Evolutionary conservation across 2,329 filamentous ascomycete species (phyloP).

Genomic region (Trichoderma hamatum): DNA sequence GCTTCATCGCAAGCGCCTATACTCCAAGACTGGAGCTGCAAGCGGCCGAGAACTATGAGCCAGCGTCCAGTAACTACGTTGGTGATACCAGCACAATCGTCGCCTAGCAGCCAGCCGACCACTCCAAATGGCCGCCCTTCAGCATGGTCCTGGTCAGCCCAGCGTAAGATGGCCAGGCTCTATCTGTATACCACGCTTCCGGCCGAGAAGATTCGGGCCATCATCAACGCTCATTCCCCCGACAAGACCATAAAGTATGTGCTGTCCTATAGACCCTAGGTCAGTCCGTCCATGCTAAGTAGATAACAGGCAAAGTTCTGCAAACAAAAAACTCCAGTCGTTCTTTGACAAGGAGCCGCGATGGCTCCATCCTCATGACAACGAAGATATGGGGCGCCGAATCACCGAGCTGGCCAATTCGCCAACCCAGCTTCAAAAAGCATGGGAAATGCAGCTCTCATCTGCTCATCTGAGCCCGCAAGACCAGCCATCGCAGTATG

Average conservation of each 20-base stretch:
- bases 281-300: not conserved
- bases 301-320: constrained; percentile 55
- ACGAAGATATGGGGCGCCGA: constrained; percentile 55
- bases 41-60: constrained; percentile 5
- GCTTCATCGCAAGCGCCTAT: not conserved
- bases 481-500: constrained; percentile 2
- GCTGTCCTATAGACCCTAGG: not conserved
- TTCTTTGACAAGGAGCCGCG: constrained; percentile 62
- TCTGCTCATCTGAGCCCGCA: not conserved
- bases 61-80: constrained; percentile 3
- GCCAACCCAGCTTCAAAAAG: constrained; percentile 36
- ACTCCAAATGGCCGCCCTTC: constrained; percentile 53
- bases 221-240: constrained; percentile 48
- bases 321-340: constrained; percentile 59
- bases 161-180: constrained; percentile 57
- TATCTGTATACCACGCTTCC: constrained; percentile 60
- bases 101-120: constrained; percentile 31
- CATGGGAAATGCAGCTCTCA: not conserved
- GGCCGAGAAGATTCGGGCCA: constrained; percentile 52
- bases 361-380: constrained; percentile 57
- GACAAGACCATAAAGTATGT: constrained; percentile 53
- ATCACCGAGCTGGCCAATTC: constrained; percentile 50
- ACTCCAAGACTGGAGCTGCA: not conserved
- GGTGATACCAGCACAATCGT: constrained; percentile 13
- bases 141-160: constrained; percentile 57